phyloP scores from a whole-genome alignment of 352 stramenopile genomes.

The Pilasporangium apinafurcum region DNA sequence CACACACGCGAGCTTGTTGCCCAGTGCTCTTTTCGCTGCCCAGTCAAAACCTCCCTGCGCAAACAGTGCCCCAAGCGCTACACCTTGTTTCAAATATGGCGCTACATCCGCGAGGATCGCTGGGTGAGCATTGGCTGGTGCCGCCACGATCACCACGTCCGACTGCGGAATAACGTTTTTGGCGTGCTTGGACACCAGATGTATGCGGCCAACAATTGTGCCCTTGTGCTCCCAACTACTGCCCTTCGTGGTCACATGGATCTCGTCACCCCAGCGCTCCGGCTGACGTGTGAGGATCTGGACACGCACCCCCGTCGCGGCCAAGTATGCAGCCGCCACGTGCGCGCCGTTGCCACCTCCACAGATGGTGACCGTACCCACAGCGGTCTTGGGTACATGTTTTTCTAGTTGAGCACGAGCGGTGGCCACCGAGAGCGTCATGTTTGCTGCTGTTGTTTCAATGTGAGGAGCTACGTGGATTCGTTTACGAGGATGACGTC shows the following conservation, averaged over 20 bases:
- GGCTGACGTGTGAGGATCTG: constrained; percentile 80
- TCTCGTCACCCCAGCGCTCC: constrained; percentile 65
- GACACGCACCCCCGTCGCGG: constrained; percentile 76
- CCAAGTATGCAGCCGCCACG: constrained; percentile 85
- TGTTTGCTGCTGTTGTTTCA: constrained; percentile 14
- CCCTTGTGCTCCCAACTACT: constrained; percentile 85
- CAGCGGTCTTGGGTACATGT: constrained; percentile 23
- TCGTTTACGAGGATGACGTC: too few relatives aligned
- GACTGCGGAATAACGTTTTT: constrained; percentile 83
- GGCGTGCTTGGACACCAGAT: constrained; percentile 74
- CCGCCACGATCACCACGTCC: constrained; percentile 88
- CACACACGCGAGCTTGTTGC: constrained; percentile 44
- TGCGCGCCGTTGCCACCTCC: constrained; percentile 90
- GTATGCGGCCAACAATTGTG: constrained; percentile 61
- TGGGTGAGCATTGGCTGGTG: constrained; percentile 84
- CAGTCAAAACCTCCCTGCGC: constrained; percentile 91
- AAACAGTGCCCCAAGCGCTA: constrained; percentile 84
- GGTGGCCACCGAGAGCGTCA: constrained; percentile 79
- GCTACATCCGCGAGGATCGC: constrained; percentile 71
- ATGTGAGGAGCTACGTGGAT: too few relatives aligned
- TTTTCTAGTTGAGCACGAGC: constrained; percentile 55
- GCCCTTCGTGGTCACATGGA: constrained; percentile 76
- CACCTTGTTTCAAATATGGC: constrained; percentile 83
- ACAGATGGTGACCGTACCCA: constrained; percentile 86
- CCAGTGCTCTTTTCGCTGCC: constrained; percentile 86